A percentile compares a stretch with the other conserved stretches of the same genome.
These are phyloP conservation scores for Stachybotrys chartarum DNA, from an alignment of 2,329 filamentous ascomycete genomes.

Conservation along the genomic window DNA sequence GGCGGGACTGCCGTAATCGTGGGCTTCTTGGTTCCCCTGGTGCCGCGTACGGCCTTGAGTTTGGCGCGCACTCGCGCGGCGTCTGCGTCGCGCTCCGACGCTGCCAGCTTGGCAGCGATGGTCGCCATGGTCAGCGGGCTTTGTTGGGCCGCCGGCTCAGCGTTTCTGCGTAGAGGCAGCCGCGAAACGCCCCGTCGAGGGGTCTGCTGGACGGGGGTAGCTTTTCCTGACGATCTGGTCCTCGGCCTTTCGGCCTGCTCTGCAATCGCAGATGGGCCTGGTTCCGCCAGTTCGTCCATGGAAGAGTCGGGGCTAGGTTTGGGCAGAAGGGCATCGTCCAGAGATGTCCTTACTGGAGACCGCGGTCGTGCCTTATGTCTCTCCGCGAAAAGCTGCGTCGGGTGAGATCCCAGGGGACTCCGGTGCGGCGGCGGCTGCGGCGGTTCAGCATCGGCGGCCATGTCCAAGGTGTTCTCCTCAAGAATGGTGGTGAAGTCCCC, in stretches of 20 bases:
- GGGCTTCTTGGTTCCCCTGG: slow-evolving; percentile 23
- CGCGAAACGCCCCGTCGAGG: slow-evolving; percentile 12
- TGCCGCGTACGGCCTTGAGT: slow-evolving; percentile 44
- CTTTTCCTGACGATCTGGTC: background rate
- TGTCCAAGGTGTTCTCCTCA: slow-evolving; percentile 40
- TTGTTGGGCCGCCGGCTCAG: slow-evolving; percentile 37
- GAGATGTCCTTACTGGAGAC: slow-evolving; percentile 20
- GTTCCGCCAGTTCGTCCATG: slow-evolving; percentile 4
- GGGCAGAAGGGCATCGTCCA: slow-evolving; percentile 25
- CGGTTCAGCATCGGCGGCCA: slow-evolving; percentile 20
- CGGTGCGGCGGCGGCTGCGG: slow-evolving; percentile 23
- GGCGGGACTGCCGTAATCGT: slow-evolving; percentile 14
- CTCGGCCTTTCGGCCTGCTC: background rate
- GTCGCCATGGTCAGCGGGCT: slow-evolving; percentile 53
- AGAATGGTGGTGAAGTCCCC: slow-evolving; percentile 37
- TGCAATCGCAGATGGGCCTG: background rate
- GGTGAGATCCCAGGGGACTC: background rate
- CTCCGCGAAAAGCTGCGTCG: background rate
- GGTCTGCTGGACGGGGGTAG: slow-evolving; percentile 2
- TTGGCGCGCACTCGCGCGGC: slow-evolving; percentile 57
- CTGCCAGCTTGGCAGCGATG: slow-evolving; percentile 57
- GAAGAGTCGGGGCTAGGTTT: slow-evolving; percentile 10
- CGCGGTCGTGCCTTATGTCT: slow-evolving; percentile 11
- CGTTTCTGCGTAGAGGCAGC: slow-evolving; percentile 23
- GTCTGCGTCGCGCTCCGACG: slow-evolving; percentile 56